These are phyloP conservation scores for Diaporthe ilicicola DNA, from an alignment of 2,329 filamentous ascomycete species.

Conservation along the genomic window DNA sequence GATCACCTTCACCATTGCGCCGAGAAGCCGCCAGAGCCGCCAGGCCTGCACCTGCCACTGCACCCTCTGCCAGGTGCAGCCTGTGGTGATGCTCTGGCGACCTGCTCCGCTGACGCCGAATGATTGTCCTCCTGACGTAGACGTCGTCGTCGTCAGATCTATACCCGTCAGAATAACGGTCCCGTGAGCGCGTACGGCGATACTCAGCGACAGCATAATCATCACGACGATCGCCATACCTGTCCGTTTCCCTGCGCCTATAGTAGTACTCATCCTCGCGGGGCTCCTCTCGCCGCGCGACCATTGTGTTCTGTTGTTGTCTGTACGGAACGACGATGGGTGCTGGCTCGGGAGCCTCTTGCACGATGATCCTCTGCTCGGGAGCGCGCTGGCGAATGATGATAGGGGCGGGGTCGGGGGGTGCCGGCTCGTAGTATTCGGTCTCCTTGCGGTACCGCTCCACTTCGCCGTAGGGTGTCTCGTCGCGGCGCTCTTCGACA, in stretches of 20 bases:
- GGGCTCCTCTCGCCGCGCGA: constrained; percentile 45
- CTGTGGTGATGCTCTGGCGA: constrained; percentile 62
- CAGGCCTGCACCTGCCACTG: constrained; percentile 68
- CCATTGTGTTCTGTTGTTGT: constrained; percentile 47
- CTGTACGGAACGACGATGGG: constrained; percentile 60
- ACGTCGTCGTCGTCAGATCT: constrained; percentile 52
- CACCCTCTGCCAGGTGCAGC: constrained; percentile 70
- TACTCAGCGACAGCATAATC: constrained; percentile 46
- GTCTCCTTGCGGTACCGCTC: constrained; percentile 70
- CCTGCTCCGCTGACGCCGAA: constrained; percentile 60
- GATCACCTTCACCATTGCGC: constrained; percentile 58
- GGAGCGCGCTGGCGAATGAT: constrained; percentile 64
- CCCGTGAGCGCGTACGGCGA: constrained; percentile 47
- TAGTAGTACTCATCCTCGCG: constrained; percentile 62
- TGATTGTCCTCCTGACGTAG: constrained; percentile 53
- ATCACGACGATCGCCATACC: constrained; percentile 46
- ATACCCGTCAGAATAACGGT: constrained; percentile 46
- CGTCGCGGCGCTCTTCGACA: constrained; percentile 58
- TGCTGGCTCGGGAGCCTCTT: constrained; percentile 62
- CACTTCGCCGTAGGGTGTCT: constrained; percentile 55
- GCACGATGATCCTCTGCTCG: constrained; percentile 69
- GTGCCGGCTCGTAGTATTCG: constrained; percentile 66
- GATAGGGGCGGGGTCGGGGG: constrained; percentile 55
- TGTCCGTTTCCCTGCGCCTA: constrained; percentile 54
- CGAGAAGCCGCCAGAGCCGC: constrained; percentile 67